phyloP scores from a whole-genome alignment of 495 filamentous ascomycete genomes.

The Lasiosphaeria hispida region DNA sequence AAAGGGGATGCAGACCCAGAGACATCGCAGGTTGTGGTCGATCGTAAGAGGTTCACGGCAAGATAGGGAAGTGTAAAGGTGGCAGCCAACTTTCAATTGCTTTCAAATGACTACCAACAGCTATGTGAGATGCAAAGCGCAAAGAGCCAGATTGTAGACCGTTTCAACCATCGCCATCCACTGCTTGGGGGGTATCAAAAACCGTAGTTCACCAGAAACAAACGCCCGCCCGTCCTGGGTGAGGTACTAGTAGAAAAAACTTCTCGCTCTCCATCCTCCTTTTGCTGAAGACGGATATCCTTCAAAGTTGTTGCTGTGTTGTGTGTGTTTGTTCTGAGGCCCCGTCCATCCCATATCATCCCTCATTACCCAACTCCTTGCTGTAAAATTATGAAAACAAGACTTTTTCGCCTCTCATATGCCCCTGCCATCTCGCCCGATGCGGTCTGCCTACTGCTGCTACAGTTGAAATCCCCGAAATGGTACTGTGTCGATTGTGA shows the following conservation, averaged over 20 bases:
- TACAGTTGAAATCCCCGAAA: background rate
- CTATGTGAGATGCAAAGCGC: background rate
- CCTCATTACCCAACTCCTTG: background rate
- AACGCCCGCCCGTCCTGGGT: background rate
- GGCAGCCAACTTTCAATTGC: no score
- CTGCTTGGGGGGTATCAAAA: constrained; percentile 2
- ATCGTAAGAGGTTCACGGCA: no score
- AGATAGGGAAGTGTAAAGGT: no score
- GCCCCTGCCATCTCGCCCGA: background rate
- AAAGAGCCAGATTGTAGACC: background rate
- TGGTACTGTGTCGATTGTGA: background rate
- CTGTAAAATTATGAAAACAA: background rate
- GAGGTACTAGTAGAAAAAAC: background rate
- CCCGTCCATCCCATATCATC: background rate
- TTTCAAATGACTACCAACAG: background rate
- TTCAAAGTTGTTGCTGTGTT: constrained; percentile 1
- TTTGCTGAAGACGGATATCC: background rate
- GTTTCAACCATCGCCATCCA: background rate
- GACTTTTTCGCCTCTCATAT: background rate
- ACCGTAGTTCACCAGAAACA: background rate
- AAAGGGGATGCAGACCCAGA: no score
- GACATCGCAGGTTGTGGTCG: no score
- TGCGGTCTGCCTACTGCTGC: background rate
- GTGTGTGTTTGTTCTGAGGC: constrained; percentile 8
- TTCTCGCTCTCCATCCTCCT: background rate